Base-by-base conservation (phyloP, 805 yeast species). In the Sugiyamaella marilandica region DNA sequence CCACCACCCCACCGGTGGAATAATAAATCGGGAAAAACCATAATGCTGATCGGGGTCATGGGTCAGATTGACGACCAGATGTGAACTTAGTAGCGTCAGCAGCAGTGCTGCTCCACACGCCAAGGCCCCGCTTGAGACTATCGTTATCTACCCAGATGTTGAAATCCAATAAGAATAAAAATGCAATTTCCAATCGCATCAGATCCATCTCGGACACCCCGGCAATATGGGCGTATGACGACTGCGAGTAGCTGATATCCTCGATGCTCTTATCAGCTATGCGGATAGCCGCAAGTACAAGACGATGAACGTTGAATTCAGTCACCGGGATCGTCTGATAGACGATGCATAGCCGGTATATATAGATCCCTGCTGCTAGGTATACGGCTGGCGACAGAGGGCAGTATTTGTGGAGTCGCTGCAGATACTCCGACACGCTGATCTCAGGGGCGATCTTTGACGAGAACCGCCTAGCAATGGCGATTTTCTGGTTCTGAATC, bases 161-260 rank as follows among this genome's bases (percentile, higher is more conserved):
- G 62, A 79, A 81, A 60, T 79, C 76, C 47, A 77, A 55, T 45
- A 80, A 60, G 58, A 76, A 77, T 52, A 81, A 63, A 37, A 80
- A 67, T 1, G 81, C 74, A 18, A 79, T 72, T 59, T 81, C 85
- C 43, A 81, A 65, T 26, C 71, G 66, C 51, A 71, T 66, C 47
- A 81, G 65, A 50, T 81, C 85, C 3, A 61, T 50, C 39, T 68
- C 54, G 3, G 74, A 64, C 11, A 78, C 65, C 0, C 82, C 82
- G 24, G 77, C 77, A 0, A 75, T 79, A 39, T 73, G 73, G 37
- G 79, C 74, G 52, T 74, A 75, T 51, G 77, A 70, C 45, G 65
- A 66, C 61, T 76, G 80, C 2, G 74, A 70, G 57, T 74, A 76
- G 41, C 69, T 68, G 24, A 70, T 64, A 59, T 78, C 83, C 56